A percentile compares a stretch with the other conserved stretches of the same genome.
Conservation (phyloP, 2,329 filamentous ascomycete species). For the Metarhizium brunneum region DNA sequence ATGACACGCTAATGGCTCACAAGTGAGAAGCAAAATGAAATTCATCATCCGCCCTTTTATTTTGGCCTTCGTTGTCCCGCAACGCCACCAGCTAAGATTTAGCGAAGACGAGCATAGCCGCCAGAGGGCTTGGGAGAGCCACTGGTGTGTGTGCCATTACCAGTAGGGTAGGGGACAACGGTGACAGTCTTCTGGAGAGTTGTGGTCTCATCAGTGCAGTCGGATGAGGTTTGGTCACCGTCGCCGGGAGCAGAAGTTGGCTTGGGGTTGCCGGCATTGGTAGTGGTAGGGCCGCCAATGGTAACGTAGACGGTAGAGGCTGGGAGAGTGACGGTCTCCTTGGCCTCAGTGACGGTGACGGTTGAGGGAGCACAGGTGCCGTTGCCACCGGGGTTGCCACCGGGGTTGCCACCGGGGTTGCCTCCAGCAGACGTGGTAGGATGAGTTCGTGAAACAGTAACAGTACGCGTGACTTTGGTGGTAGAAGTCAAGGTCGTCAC, state of each 20-base stretch:
- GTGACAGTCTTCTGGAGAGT: slow-evolving; percentile 22
- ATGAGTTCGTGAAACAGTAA: slow-evolving; percentile 18
- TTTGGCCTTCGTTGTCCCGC: slow-evolving; percentile 2
- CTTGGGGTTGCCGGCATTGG: slow-evolving; percentile 9
- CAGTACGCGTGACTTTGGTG: slow-evolving; percentile 24
- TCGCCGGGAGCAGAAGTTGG: slow-evolving; percentile 10
- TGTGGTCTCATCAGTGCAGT: slow-evolving; percentile 14
- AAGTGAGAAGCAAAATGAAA: neutral
- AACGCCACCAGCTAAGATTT: slow-evolving; percentile 5
- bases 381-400: slow-evolving; percentile 6
- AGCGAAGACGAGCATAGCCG: slow-evolving; percentile 26
- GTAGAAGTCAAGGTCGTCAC: slow-evolving; percentile 30
- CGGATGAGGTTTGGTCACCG: slow-evolving; percentile 9
- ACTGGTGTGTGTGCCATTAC: slow-evolving; percentile 25
- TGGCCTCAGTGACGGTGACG: slow-evolving; percentile 14
- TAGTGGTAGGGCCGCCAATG: slow-evolving; percentile 14
- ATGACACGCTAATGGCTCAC: neutral
- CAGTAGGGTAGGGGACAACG: slow-evolving; percentile 32
- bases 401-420: slow-evolving; percentile 8
- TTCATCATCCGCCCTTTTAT: neutral
- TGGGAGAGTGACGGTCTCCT: slow-evolving; percentile 19
- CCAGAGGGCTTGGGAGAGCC: slow-evolving; percentile 26
- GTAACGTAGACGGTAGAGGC: slow-evolving; percentile 28
- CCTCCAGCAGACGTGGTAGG: slow-evolving; percentile 14
- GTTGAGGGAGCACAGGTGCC: slow-evolving; percentile 11